phyloP scores from a whole-genome alignment of 1,139 yeast genomes.

The Sugiyamaella pinicola region DNA sequence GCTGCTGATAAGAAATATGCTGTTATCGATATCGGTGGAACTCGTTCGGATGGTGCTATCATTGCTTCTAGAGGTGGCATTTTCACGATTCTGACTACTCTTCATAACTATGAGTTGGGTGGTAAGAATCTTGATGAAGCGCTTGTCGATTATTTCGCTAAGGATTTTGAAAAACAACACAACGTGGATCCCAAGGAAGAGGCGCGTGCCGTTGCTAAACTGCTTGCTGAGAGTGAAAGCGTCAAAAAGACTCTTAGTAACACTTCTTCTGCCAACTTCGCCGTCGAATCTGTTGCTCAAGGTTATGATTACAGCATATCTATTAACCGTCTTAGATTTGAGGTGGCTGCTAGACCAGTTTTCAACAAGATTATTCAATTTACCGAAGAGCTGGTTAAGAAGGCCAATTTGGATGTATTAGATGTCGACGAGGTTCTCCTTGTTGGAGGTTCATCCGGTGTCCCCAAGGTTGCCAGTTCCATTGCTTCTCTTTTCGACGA shows the following conservation, averaged over 20 bases:
- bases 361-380: constrained; percentile 75
- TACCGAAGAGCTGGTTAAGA: constrained; percentile 70
- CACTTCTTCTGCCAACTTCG: constrained; percentile 85
- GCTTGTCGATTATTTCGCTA: constrained; percentile 80
- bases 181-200: constrained; percentile 78
- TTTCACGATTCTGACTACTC: constrained; percentile 83
- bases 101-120: constrained; percentile 81
- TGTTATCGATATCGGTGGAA: constrained; percentile 96
- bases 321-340: constrained; percentile 92
- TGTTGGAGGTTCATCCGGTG: constrained; percentile 91
- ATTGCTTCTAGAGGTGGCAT: constrained; percentile 92
- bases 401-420: constrained; percentile 82
- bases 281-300: constrained; percentile 92
- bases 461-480: constrained; percentile 85
- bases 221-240: constrained; percentile 77
- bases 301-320: constrained; percentile 93
- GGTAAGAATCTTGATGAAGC: constrained; percentile 85
- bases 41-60: constrained; percentile 95
- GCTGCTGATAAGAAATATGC: constrained; percentile 79
- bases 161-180: constrained; percentile 90
- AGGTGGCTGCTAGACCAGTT: constrained; percentile 79
- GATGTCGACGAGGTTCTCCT: constrained; percentile 90
- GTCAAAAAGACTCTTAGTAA: constrained; percentile 93
- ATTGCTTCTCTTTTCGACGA: constrained; percentile 72
- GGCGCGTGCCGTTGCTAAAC: constrained; percentile 85